phyloP scores from a whole-genome alignment of 495 filamentous ascomycete species.

The Filosporella fistucella region DNA sequence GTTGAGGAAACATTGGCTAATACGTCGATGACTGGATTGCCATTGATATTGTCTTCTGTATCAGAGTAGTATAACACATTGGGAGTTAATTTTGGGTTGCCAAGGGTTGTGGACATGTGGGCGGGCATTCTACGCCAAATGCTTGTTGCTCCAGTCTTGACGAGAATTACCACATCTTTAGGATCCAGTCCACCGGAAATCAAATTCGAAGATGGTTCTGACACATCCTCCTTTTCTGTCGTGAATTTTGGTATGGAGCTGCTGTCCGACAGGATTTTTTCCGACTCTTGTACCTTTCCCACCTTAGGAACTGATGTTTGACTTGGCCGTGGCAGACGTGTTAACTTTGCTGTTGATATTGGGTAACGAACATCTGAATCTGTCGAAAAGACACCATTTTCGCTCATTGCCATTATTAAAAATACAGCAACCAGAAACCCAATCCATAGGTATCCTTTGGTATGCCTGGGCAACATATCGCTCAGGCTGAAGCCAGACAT shows the following conservation, averaged over 20 bases:
- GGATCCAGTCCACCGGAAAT: not conserved
- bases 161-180: constrained; percentile 3
- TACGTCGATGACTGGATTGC: not conserved
- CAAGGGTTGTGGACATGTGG: constrained; percentile 7
- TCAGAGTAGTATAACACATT: constrained; percentile 5
- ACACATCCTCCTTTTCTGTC: too few species aligned
- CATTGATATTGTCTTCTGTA: not conserved
- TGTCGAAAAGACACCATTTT: constrained; percentile 2
- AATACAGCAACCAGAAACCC: constrained; percentile 9
- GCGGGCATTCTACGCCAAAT: constrained; percentile 5
- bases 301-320: too few species aligned
- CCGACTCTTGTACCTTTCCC: too few species aligned
- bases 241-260: too few species aligned
- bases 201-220: not conserved
- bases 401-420: constrained; percentile 11
- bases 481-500: too few species aligned
- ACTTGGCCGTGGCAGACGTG: too few species aligned
- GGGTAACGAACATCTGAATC: not conserved
- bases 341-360: too few species aligned
- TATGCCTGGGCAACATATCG: constrained; percentile 15
- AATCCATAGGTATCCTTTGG: constrained; percentile 11
- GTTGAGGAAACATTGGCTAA: not conserved
- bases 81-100: not conserved
- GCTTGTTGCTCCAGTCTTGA: constrained; percentile 2
- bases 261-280: too few species aligned